Percentiles rank a stretch among this genome's conserved stretches.
Evolutionary conservation across 169 alveolate genomes (phyloP).

Genomic region (Plasmodium sp.): DNA sequence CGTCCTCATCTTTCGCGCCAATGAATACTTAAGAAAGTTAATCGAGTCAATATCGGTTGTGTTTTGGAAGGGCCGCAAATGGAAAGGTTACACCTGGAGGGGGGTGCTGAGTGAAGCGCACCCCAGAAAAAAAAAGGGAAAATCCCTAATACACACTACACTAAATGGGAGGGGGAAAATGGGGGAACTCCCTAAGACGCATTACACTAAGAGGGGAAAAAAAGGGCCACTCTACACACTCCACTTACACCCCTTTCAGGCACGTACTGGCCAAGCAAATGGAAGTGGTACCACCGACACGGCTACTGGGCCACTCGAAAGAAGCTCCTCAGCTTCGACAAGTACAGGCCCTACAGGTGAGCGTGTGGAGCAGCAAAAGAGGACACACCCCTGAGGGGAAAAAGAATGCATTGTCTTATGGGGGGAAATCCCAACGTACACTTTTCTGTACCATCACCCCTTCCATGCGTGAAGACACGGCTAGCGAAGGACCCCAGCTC

Average conservation of each 20-base stretch:
- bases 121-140: not conserved
- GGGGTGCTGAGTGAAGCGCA: not conserved
- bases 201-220: not conserved
- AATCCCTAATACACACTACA: not conserved
- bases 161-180: not conserved
- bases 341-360: slow-evolving; percentile 87
- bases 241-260: slow-evolving; percentile 31
- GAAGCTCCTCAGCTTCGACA: slow-evolving; percentile 86
- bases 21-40: slow-evolving; percentile 36
- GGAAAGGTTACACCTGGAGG: slow-evolving; percentile 51
- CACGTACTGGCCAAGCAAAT: slow-evolving; percentile 86
- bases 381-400: not conserved
- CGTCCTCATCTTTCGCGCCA: slow-evolving; percentile 31
- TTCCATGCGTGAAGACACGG: not conserved
- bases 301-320: slow-evolving; percentile 93
- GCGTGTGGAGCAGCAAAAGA: not conserved
- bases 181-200: not conserved
- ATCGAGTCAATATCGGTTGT: slow-evolving; percentile 31
- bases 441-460: not conserved
- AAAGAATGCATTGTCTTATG: not conserved
- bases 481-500: not conserved
- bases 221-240: not conserved
- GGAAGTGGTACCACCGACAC: slow-evolving; percentile 92
- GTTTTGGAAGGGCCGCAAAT: slow-evolving; percentile 72
- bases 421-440: not conserved